Percentiles rank a stretch among this genome's conserved stretches.
Evolutionary conservation across 2,329 filamentous ascomycete genomes (phyloP).

Genomic region (Penicillium italicum): DNA sequence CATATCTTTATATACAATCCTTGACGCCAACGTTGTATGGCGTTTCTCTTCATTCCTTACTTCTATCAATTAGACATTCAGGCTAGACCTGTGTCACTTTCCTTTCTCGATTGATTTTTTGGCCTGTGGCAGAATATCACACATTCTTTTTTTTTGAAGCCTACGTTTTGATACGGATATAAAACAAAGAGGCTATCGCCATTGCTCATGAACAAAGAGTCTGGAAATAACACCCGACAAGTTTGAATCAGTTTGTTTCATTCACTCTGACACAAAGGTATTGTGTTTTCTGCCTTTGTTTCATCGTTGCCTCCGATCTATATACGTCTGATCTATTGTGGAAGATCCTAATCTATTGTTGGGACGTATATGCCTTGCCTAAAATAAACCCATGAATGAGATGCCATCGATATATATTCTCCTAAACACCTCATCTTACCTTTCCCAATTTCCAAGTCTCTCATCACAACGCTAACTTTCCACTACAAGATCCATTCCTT

Average conservation of each 20-base stretch:
- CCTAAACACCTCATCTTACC: background rate
- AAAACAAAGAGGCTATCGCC: background rate
- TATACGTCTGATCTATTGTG: background rate
- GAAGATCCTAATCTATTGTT: background rate
- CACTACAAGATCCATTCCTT: constrained; percentile 21
- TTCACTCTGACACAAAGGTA: constrained; percentile 26
- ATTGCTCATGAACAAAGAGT: constrained; percentile 4
- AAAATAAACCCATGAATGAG: background rate
- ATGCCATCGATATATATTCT: constrained; percentile 4
- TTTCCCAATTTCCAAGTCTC: background rate
- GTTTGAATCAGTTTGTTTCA: constrained; percentile 3
- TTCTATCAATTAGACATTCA: constrained; percentile 27
- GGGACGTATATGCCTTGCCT: background rate
- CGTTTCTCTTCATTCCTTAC: constrained; percentile 16
- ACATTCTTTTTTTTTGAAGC: constrained; percentile 27
- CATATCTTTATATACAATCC: constrained; percentile 22
- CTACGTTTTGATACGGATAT: background rate
- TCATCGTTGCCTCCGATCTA: background rate
- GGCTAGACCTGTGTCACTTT: constrained; percentile 38
- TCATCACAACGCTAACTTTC: constrained; percentile 11
- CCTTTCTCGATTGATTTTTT: constrained; percentile 26
- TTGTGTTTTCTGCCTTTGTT: constrained; percentile 15
- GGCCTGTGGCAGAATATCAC: constrained; percentile 35
- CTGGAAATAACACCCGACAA: background rate
- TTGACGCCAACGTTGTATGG: constrained; percentile 14